Evolutionary conservation across 352 stramenopile genomes (phyloP).

Genomic region (Saprolegnia diclina): DNA sequence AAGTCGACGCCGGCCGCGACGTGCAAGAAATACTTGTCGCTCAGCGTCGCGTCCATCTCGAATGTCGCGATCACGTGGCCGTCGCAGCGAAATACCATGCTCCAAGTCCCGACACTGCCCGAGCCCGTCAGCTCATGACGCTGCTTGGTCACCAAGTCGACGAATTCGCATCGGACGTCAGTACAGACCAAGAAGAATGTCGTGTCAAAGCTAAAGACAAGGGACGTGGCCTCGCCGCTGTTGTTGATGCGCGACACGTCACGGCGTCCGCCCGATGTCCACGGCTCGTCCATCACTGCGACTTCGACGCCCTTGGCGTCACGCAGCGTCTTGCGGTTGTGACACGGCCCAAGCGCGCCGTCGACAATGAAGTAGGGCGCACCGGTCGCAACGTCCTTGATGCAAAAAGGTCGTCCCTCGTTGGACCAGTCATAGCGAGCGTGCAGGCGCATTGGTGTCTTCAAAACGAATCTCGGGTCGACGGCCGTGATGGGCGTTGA

Average conservation of each 20-base stretch:
- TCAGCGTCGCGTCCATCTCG: neutral
- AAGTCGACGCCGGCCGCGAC: neutral
- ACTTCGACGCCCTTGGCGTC: neutral
- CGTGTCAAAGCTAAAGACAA: neutral
- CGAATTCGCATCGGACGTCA: neutral
- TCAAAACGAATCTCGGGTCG: neutral
- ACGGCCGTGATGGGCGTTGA: neutral
- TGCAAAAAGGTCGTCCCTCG: neutral
- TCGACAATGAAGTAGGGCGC: slow-evolving; percentile 1
- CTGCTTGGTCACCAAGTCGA: neutral
- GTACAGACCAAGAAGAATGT: neutral
- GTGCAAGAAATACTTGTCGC: neutral
- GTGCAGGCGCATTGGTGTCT: neutral
- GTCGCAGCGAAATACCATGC: neutral
- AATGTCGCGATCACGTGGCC: neutral
- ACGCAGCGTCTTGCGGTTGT: neutral
- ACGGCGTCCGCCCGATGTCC: neutral
- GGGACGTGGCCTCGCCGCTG: neutral
- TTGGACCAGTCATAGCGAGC: neutral
- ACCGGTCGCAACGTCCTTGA: slow-evolving; percentile 1
- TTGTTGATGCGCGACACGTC: neutral
- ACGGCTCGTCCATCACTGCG: neutral
- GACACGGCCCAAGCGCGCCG: neutral
- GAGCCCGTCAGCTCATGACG: neutral
- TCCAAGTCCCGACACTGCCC: neutral